Conservation (phyloP, 805 yeast genomes). For the Schwanniomyces polymorphus region DNA sequence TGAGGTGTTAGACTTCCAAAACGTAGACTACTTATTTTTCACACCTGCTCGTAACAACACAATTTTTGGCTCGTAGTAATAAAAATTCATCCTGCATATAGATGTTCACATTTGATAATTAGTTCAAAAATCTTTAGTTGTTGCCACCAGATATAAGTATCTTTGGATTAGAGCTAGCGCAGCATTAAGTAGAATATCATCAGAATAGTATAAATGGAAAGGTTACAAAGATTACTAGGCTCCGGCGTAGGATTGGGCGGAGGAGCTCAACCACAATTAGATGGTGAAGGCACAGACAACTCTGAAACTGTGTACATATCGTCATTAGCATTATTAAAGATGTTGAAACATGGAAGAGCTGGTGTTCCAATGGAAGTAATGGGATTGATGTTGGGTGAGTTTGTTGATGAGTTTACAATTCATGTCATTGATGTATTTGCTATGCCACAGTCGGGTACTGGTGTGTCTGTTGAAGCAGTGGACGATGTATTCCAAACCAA, state of each 20-base stretch:
- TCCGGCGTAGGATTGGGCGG: constrained; percentile 47
- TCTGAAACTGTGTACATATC: constrained; percentile 97
- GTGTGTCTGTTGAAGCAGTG: constrained; percentile 98
- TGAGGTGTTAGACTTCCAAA: too few species aligned
- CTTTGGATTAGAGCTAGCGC: background rate
- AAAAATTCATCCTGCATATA: background rate
- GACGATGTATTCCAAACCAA: constrained; percentile 98
- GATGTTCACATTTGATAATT: background rate
- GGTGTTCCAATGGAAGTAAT: constrained; percentile 81
- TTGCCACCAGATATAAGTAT: background rate
- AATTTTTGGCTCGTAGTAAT: too few species aligned
- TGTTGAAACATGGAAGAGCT: constrained; percentile 96
- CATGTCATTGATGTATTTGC: constrained; percentile 98
- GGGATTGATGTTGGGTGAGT: constrained; percentile 99
- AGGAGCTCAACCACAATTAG: constrained; percentile 47
- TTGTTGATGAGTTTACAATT: constrained; percentile 95
- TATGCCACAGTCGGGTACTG: constrained; percentile 99
- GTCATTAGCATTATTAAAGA: constrained; percentile 88
- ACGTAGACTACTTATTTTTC: too few species aligned
- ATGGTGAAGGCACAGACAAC: constrained; percentile 86
- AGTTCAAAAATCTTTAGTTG: too few species aligned
- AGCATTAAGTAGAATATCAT: background rate
- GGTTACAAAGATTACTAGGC: constrained; percentile 50
- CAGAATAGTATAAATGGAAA: constrained; percentile 34
- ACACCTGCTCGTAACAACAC: too few species aligned